Conservation (phyloP, 106 monocot species). For the Dendrobium chrysotoxum region DNA sequence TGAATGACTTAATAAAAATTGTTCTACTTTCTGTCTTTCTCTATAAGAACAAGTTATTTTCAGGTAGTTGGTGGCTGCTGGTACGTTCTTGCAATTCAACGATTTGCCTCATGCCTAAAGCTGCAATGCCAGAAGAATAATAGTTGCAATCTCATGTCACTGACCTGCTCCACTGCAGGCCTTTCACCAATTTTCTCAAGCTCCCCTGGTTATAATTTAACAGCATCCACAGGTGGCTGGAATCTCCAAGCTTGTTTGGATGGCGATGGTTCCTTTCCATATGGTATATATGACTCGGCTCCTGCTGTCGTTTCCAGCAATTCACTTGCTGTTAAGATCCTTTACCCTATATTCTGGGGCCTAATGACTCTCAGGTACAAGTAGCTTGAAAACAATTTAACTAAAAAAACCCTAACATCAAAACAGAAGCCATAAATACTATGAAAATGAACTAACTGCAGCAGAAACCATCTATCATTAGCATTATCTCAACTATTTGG, state of each 20-base stretch:
- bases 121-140: conserved; percentile 53
- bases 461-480: background rate
- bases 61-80: conserved; percentile 94
- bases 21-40: background rate
- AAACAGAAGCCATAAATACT: background rate
- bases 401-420: background rate
- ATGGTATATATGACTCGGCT: conserved; percentile 72
- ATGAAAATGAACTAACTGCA: background rate
- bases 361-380: conserved; percentile 90
- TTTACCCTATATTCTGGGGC: conserved; percentile 96
- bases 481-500: no score
- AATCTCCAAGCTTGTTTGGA: conserved; percentile 45
- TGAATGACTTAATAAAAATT: no score
- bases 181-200: conserved; percentile 19
- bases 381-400: conserved; percentile 3
- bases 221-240: conserved; percentile 5
- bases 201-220: conserved; percentile 18
- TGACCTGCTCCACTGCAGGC: conserved; percentile 48
- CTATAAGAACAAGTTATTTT: background rate
- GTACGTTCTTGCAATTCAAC: conserved; percentile 93
- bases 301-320: conserved; percentile 78
- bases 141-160: conserved; percentile 48
- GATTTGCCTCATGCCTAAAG: conserved; percentile 62
- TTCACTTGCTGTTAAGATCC: conserved; percentile 80
- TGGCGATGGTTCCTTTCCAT: conserved; percentile 51